Evolutionary conservation across 371 early-diverging fungal genomes (phyloP), one percentile per base, ranked within the genome.

Genomic region (Synchytrium microbalum): DNA sequence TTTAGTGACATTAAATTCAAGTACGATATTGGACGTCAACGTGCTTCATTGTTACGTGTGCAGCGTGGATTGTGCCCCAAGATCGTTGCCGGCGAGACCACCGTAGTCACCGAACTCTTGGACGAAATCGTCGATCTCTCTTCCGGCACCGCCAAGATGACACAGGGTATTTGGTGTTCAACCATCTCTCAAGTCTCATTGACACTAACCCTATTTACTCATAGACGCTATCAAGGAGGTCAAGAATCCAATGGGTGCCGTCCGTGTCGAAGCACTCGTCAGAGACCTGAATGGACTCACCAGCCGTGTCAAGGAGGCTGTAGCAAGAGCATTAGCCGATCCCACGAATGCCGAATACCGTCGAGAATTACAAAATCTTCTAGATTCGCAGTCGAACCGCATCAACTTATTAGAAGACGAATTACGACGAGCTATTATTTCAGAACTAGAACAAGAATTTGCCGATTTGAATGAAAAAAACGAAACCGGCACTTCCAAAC

Each of bases 261-360:
- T 38, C 19, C 5, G 46, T 10, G 46, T 38, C 19, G 46, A 38
- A 10, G 46, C 46, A 5, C 46, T 38, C 5, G 46, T 38, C 5
- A 38, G 19, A 19, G 46, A 38, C 10, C 46, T 38, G 10, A 38
- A 38, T 38, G 19, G 46, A 5, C 46, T 38, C 10, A 38, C 46
- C 46, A 19, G 46, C 19, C 46, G 46, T 10, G 19, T 38, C 19
- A 5, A 38, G 19, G 46, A 68, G 16, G 60, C 64, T 1, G 32
- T 57, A 14, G 30, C 38, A 30, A 32, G 27, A 2, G n/a, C 54
- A 27, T 53, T 61, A n/a, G 59, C 30, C 2, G 8, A 60, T 1
- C 70, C 70, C 25, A 64, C 60, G 23, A 28, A 53, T 54, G 26
- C 52, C 19, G 55, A 58, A 24, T 24, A 54, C 32, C 68, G 66